Evolutionary conservation across 495 filamentous ascomycete species (phyloP).

Genomic region (Neurospora africana): DNA sequence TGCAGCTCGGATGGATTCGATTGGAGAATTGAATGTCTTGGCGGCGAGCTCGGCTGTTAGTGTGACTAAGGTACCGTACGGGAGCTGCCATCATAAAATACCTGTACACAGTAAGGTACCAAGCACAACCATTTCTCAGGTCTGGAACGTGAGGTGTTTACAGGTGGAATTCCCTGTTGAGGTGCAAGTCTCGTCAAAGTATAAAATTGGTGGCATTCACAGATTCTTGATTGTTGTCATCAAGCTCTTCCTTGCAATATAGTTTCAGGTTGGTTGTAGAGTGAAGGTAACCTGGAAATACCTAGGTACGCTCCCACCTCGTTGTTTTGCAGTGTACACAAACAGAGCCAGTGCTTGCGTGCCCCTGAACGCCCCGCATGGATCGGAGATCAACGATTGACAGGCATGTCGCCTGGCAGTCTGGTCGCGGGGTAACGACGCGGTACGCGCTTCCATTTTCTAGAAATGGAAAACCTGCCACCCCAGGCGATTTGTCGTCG

Average conservation of each 20-base stretch:
- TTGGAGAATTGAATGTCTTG: background rate
- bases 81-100: background rate
- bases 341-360: background rate
- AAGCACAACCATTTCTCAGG: too few species aligned
- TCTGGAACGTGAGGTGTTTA: too few species aligned
- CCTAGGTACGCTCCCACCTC: background rate
- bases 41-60: background rate
- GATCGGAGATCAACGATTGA: background rate
- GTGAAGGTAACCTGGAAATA: too few species aligned
- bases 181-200: too few species aligned
- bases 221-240: too few species aligned
- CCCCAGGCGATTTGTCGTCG: background rate
- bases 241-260: too few species aligned
- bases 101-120: too few species aligned
- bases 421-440: slow-evolving; percentile 26
- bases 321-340: background rate
- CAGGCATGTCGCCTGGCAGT: slow-evolving; percentile 1
- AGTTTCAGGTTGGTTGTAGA: too few species aligned
- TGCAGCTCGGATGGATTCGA: slow-evolving; percentile 2
- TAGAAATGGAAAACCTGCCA: background rate
- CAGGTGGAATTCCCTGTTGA: too few species aligned
- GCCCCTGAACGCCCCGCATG: slow-evolving; percentile 9
- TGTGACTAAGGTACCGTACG: too few species aligned
- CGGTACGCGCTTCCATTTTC: slow-evolving; percentile 18
- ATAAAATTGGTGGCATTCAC: too few species aligned